Percentiles rank a stretch among this genome's conserved stretches.
Conservation (phyloP, 2,329 filamentous ascomycete genomes). For the Calonectria ilicicola region DNA sequence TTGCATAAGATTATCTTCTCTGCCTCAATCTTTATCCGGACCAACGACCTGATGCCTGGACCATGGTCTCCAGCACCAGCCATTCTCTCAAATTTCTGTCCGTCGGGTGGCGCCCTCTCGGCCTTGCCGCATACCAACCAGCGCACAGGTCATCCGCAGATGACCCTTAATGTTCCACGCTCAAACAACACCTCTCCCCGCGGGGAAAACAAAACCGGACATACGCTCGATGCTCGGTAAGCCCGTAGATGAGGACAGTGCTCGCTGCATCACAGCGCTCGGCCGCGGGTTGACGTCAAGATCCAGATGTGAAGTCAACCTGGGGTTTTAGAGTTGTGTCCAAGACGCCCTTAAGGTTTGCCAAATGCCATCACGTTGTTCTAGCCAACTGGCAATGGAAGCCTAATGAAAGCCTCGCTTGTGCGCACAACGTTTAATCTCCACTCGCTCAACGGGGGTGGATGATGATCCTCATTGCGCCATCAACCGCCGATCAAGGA, state of each 20-base stretch:
- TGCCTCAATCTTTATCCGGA: background rate
- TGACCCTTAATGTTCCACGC: background rate
- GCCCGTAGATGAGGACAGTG: background rate
- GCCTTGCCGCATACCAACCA: background rate
- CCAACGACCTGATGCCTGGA: background rate
- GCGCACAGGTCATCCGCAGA: background rate
- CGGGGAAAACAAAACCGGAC: background rate
- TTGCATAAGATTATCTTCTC: background rate
- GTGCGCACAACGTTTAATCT: slow-evolving; percentile 1
- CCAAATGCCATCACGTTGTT: background rate
- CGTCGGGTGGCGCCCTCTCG: background rate
- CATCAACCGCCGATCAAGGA: background rate
- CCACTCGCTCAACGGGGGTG: background rate
- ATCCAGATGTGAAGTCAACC: no score
- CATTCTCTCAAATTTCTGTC: background rate
- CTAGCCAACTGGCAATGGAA: background rate
- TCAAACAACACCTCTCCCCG: background rate
- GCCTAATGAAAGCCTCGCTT: background rate
- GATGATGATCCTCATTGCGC: slow-evolving; percentile 5
- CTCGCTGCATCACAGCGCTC: no score
- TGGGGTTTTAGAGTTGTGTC: background rate
- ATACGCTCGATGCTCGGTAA: background rate
- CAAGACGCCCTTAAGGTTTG: background rate
- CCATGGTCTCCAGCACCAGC: background rate
- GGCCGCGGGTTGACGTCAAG: background rate